phyloP scores from a whole-genome alignment of 192 early-diverging fungal genomes.

The Coemansia javaensis region DNA sequence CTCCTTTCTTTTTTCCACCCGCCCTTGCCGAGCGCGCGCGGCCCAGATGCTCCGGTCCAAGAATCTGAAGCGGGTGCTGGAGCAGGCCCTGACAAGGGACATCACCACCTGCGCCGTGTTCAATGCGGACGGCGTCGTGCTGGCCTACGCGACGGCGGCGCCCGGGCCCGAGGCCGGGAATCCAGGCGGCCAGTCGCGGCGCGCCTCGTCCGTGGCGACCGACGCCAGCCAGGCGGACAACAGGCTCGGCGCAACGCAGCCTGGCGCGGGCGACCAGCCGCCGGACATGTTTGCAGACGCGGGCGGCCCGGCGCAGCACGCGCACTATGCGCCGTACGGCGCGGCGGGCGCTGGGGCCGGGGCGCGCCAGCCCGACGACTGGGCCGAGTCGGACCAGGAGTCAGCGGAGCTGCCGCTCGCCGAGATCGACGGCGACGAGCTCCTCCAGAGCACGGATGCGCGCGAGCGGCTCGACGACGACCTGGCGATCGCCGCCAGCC shows the following conservation, averaged over 20 bases:
- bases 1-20: no score
- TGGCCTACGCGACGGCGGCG: slow-evolving; percentile 27
- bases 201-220: neutral
- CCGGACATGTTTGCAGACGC: neutral
- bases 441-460: slow-evolving; percentile 1
- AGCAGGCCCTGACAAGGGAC: slow-evolving; percentile 38
- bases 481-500: slow-evolving; percentile 35
- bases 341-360: neutral
- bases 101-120: slow-evolving; percentile 36
- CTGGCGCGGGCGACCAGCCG: neutral
- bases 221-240: slow-evolving; percentile 1
- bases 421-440: slow-evolving; percentile 11
- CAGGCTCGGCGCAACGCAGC: no score
- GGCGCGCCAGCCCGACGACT: neutral
- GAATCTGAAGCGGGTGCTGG: slow-evolving; percentile 33
- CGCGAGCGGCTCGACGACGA: slow-evolving; percentile 45
- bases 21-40: no score
- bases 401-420: slow-evolving; percentile 20
- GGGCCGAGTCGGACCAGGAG: slow-evolving; percentile 3
- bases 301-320: neutral
- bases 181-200: neutral
- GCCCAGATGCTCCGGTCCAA: slow-evolving; percentile 44
- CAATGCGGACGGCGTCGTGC: slow-evolving; percentile 41
- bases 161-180: neutral
- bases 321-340: neutral